These are phyloP conservation scores for Teratosphaeriaceae sp. DNA, from an alignment of 2,329 filamentous ascomycete species.

Conservation along the genomic window DNA sequence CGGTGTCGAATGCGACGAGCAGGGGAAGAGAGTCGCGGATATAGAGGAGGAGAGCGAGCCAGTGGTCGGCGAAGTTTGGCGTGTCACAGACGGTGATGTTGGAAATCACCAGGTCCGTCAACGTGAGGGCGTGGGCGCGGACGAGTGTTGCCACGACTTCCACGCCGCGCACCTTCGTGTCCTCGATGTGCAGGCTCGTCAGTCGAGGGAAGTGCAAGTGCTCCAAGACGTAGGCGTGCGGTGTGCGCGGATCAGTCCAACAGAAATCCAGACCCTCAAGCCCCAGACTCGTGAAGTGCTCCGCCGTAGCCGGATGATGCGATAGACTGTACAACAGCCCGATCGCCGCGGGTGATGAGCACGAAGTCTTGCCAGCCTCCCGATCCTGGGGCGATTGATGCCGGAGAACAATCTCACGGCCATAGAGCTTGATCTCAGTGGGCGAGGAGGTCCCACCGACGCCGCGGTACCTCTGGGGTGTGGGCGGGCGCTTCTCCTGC, in stretches of 20 bases:
- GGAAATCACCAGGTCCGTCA: background rate
- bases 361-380: too few species aligned
- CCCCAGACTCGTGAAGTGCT: too few species aligned
- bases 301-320: too few species aligned
- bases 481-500: too few species aligned
- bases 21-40: background rate
- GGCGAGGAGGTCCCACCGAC: too few species aligned
- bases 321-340: too few species aligned
- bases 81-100: background rate
- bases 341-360: too few species aligned
- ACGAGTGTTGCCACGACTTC: background rate
- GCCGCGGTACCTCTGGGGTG: too few species aligned
- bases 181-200: background rate
- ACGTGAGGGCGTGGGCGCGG: background rate
- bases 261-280: background rate
- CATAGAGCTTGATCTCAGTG: too few species aligned
- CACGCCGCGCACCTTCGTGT: background rate
- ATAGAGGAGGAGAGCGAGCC: background rate
- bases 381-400: too few species aligned
- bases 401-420: too few species aligned
- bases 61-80: background rate
- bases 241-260: background rate
- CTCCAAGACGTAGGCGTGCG: background rate
- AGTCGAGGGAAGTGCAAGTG: background rate
- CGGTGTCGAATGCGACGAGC: background rate